Evolutionary conservation across 1,284 basidiomycete genomes (phyloP).

Genomic region (Nidula niveotomentosa): DNA sequence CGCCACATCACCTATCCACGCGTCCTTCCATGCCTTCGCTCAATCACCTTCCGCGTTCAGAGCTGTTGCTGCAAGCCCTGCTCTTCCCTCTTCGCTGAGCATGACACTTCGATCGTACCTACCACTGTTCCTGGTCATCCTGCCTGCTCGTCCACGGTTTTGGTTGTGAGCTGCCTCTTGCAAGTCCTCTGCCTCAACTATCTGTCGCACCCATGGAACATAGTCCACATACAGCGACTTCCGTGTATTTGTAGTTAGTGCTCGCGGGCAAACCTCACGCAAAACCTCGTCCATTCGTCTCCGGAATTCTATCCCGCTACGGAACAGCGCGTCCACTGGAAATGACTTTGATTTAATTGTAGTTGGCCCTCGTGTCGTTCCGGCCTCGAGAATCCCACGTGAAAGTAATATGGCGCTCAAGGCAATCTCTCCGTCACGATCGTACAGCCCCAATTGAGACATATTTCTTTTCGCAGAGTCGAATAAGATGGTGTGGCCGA

Average conservation of each 20-base stretch:
- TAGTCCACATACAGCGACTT: constrained; percentile 64
- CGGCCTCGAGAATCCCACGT: constrained; percentile 38
- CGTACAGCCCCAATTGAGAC: constrained; percentile 23
- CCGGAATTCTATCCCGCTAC: constrained; percentile 43
- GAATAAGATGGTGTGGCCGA: constrained; percentile 49
- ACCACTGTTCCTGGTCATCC: constrained; percentile 59
- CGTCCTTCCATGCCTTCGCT: constrained; percentile 5
- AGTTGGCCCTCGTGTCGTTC: constrained; percentile 23
- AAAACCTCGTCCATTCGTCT: constrained; percentile 39
- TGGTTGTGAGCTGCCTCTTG: constrained; percentile 26
- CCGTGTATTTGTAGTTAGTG: constrained; percentile 30
- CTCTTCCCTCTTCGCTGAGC: constrained; percentile 35
- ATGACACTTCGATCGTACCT: constrained; percentile 40
- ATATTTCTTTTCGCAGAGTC: constrained; percentile 22
- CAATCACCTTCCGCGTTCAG: constrained; percentile 10
- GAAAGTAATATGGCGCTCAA: constrained; percentile 41
- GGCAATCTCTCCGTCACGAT: constrained; percentile 48
- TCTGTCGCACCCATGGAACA: constrained; percentile 65
- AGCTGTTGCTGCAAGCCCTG: constrained; percentile 25
- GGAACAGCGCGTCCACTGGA: constrained; percentile 28
- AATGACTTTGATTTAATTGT: constrained; percentile 25
- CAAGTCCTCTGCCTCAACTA: constrained; percentile 70
- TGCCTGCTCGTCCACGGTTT: constrained; percentile 28
- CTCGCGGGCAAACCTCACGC: constrained; percentile 27
- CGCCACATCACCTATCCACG: neutral